Base-by-base conservation (phyloP, 1,284 basidiomycete species). In the Jaminaea rosea region DNA sequence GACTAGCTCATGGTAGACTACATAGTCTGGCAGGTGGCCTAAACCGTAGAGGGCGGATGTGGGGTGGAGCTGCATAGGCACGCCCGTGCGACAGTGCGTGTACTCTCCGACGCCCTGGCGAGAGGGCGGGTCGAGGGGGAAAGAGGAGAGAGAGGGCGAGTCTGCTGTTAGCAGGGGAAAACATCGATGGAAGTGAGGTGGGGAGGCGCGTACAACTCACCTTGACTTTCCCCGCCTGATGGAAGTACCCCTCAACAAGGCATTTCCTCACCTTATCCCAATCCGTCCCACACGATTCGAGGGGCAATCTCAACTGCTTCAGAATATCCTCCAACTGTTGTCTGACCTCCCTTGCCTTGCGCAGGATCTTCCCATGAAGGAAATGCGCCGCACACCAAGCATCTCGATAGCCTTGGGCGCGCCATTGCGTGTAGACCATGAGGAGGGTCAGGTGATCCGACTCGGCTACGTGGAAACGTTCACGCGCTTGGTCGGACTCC, bases 21-120 rank as follows among this genome's bases (percentile, higher is more conserved):
- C 87, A 74, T 94, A 97, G 44, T 91, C 87, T 6, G 94, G 94
- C 27, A 89, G 93, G 75, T 91, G 96, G 62, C 93, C 94, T 47
- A 97, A 80, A 9, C 94, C 94, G 73, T 94, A 98, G 44, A 99
- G 77, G 1, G 94, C 92, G 66, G 87, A 91, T 0, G 94, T 98
- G 0, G 94, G 94, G 74, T 99, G 94, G 42, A 98, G 77, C 73
- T 91, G 87, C 45, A 89, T 91, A 49, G 63, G 62, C 32, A 81
- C 76, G 29, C 91, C 94, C n/a, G 93, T 92, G 39, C 94, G 82
- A 63, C 93, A 88, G 75, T 99, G 96, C 56, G 93, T 88, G 75
- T 96, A 98, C 76, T 98, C 94, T 58, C 93, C 94, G 56, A 98
- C 94, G 72, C 93, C 93, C 78, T n/a, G n/a, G n/a, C n/a, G n/a